Conservation (phyloP, 805 yeast genomes). For the Myxozyma vanderwaltii region DNA sequence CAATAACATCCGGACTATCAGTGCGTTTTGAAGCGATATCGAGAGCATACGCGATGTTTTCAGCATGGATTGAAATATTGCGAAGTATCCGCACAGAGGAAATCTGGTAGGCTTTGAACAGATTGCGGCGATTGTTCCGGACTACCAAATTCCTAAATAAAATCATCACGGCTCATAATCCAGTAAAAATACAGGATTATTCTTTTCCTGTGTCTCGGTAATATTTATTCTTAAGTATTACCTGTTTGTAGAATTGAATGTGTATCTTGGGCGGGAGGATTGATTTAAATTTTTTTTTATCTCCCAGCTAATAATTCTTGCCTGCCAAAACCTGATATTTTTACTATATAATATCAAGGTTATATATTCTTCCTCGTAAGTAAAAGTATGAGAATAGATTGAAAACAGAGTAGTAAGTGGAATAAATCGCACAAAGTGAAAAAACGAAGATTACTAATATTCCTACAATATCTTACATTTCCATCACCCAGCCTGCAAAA, state of each 20-base stretch:
- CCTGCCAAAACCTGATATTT: background rate
- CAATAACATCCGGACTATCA: slow-evolving; percentile 64
- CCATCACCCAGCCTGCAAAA: too few species aligned
- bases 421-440: too few species aligned
- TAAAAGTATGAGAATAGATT: too few species aligned
- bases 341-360: too few species aligned
- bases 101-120: background rate
- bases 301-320: background rate
- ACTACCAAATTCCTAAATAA: background rate
- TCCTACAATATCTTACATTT: too few species aligned
- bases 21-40: background rate
- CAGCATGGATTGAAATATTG: slow-evolving; percentile 15
- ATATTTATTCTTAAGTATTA: too few species aligned
- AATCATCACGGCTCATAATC: background rate
- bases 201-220: too few species aligned
- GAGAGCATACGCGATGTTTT: slow-evolving; percentile 15
- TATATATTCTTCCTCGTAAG: background rate
- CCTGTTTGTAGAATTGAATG: too few species aligned
- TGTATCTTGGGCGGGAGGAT: too few species aligned
- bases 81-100: background rate
- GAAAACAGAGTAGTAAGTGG: too few species aligned
- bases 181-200: too few species aligned
- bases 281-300: background rate
- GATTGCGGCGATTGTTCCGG: background rate
- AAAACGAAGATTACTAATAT: too few species aligned